Conservation (phyloP, 202 grass and related monocot genomes). For the Miscanthus sacchariflorus region DNA sequence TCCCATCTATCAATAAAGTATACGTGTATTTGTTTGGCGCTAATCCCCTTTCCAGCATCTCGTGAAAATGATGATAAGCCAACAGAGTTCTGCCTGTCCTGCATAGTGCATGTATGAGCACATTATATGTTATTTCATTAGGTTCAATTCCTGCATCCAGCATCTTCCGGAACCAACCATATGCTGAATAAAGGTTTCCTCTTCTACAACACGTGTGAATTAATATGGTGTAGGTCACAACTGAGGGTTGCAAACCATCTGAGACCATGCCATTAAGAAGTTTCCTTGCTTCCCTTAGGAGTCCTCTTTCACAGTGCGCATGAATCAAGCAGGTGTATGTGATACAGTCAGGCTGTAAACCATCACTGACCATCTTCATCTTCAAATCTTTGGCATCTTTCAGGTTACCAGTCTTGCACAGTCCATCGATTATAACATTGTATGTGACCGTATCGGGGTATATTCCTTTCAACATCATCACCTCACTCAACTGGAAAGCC, state of each 20-base stretch:
- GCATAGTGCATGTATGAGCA: constrained; percentile 80
- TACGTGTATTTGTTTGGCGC: constrained; percentile 83
- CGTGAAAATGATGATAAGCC: constrained; percentile 68
- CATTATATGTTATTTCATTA: constrained; percentile 86
- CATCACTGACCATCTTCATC: constrained; percentile 75
- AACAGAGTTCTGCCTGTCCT: constrained; percentile 64
- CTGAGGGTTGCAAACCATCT: constrained; percentile 61
- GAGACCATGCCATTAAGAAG: constrained; percentile 72
- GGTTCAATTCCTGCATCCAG: constrained; percentile 57
- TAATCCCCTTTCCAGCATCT: constrained; percentile 81
- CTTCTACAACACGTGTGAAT: constrained; percentile 70
- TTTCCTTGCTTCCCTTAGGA: constrained; percentile 63
- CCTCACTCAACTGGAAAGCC: constrained; percentile 71
- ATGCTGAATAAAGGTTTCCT: constrained; percentile 68
- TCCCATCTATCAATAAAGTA: constrained; percentile 78
- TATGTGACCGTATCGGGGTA: constrained; percentile 71
- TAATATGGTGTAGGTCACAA: constrained; percentile 84
- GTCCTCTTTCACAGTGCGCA: constrained; percentile 69
- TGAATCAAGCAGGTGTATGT: constrained; percentile 97
- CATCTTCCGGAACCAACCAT: constrained; percentile 74
- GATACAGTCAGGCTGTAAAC: constrained; percentile 75
- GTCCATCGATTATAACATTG: constrained; percentile 83
- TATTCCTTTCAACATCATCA: constrained; percentile 69
- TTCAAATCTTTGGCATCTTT: constrained; percentile 68
- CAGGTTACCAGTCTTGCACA: constrained; percentile 81